Percentiles rank a stretch among this genome's conserved stretches.
Evolutionary conservation across 176 grass and related monocot species (phyloP).

Genomic region (Puya raimondii): DNA sequence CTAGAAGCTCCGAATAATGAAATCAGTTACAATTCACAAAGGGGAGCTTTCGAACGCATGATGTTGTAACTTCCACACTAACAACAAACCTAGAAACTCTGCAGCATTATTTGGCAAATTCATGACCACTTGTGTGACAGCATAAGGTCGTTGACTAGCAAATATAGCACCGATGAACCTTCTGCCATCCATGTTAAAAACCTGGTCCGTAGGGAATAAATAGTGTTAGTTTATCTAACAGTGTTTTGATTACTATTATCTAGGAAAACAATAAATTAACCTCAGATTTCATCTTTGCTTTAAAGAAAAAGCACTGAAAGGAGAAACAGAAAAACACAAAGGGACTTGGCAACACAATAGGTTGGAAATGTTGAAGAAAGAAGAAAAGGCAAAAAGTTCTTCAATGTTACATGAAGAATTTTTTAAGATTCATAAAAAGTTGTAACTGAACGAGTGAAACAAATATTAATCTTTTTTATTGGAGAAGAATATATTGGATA

Average conservation of each 20-base stretch:
- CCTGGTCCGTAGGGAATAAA: conserved; percentile 29
- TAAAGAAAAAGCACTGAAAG: too few relatives aligned
- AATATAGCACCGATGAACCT: conserved; percentile 68
- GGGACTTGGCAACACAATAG: not conserved
- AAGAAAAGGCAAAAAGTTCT: not conserved
- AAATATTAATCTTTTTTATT: not conserved
- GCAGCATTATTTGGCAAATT: conserved; percentile 87
- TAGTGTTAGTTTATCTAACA: not conserved
- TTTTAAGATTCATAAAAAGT: too few relatives aligned
- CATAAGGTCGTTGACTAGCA: conserved; percentile 40
- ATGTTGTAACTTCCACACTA: not conserved
- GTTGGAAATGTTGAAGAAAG: not conserved
- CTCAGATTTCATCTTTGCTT: too few relatives aligned
- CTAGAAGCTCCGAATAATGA: not conserved
- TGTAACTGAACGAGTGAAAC: not conserved
- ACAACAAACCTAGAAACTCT: conserved; percentile 64
- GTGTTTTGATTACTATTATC: not conserved
- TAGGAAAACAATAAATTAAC: too few relatives aligned
- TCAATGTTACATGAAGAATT: too few relatives aligned
- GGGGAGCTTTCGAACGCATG: not conserved
- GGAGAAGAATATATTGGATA: not conserved
- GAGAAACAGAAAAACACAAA: too few relatives aligned
- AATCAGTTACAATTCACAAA: not conserved
- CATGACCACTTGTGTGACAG: conserved; percentile 87
- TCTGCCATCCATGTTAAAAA: conserved; percentile 93